Percentiles rank a stretch among this genome's conserved stretches.
Conservation (phyloP, 768 basidiomycete species). For the Tephrocybe rancida region DNA sequence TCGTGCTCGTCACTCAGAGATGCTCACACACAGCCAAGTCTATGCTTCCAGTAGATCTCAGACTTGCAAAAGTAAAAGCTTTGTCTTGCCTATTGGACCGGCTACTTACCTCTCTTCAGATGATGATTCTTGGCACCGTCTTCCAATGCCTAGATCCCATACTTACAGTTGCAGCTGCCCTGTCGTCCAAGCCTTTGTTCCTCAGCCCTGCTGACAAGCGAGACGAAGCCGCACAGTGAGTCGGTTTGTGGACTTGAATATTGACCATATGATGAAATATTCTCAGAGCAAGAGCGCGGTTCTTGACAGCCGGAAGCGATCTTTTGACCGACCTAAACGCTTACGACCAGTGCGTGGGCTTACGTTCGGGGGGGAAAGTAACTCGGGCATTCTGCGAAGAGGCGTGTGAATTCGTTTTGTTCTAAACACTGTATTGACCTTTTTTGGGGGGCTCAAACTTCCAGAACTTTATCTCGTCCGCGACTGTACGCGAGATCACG, state of each 20-base stretch:
- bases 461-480: slow-evolving; percentile 82
- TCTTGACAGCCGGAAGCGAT: slow-evolving; percentile 76
- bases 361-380: slow-evolving; percentile 49
- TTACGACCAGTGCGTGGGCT: slow-evolving; percentile 61
- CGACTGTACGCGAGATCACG: slow-evolving; percentile 76
- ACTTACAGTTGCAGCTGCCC: slow-evolving; percentile 76
- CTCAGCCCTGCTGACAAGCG: slow-evolving; percentile 79
- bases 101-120: slow-evolving; percentile 42
- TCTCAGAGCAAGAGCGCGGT: slow-evolving; percentile 69
- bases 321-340: slow-evolving; percentile 81
- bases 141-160: slow-evolving; percentile 85
- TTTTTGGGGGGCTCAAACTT: background rate
- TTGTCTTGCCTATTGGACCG: background rate
- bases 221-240: slow-evolving; percentile 75
- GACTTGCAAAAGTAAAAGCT: slow-evolving; percentile 73
- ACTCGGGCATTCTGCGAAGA: slow-evolving; percentile 73
- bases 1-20: background rate
- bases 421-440: background rate
- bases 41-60: slow-evolving; percentile 84
- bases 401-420: slow-evolving; percentile 31
- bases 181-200: slow-evolving; percentile 91
- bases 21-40: slow-evolving; percentile 45
- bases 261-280: background rate
- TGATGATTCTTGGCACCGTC: slow-evolving; percentile 83
- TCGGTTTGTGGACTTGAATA: background rate